Base-by-base conservation (phyloP, 202 grass and related monocot species). In the Schoenoplectus triqueter region DNA sequence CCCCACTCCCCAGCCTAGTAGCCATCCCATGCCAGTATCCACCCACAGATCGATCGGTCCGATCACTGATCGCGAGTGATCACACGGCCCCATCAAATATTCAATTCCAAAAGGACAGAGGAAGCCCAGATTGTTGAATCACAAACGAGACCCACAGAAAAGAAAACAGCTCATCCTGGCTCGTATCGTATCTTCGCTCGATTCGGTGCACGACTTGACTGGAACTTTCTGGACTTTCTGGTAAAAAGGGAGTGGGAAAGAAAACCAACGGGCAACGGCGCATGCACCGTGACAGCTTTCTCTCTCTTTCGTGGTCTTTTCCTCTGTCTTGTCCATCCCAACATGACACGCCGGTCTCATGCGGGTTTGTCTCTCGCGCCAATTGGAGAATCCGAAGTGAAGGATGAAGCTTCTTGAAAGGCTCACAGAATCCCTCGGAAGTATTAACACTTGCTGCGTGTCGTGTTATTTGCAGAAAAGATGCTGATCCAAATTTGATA, bases 181-280 rank as follows among this genome's bases (percentile, higher is more conserved):
- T 31, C 31, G 31, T 31, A 31, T 31, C 31, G 31, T n/a, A 73
- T 73, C 46, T 51, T 73, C 44, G 17, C 46, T 73, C 17, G 46
- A 73, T 73, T 73, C 69, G 46, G 31, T 47, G 46, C 69, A 20
- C 50, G 46, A 73, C 69, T 11, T 50, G 17, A 73, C 46, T 31
- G 31, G 31, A 31, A 31, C 31, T 31, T 31, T 31, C 46, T 19
- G 9, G 31, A 31, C n/a, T 73, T 6, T 47, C 4, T 47, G 45
- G 45, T 4, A 6, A 47, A 6, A 47, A 6, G 5, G 5, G 5
- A 47, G 5, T 47, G 3, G 5, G 45, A 47, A 47, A 47, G 31
- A 47, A 47, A 47, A 47, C 3, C 45, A 47, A 62, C 11, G 13
- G 55, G 31, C 31, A 31, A 31, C 31, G 31, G 31, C 10, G 11